Evolutionary conservation across 352 stramenopile genomes (phyloP), one percentile per base, ranked within the genome.

Genomic region (Globisporangium paddicum): DNA sequence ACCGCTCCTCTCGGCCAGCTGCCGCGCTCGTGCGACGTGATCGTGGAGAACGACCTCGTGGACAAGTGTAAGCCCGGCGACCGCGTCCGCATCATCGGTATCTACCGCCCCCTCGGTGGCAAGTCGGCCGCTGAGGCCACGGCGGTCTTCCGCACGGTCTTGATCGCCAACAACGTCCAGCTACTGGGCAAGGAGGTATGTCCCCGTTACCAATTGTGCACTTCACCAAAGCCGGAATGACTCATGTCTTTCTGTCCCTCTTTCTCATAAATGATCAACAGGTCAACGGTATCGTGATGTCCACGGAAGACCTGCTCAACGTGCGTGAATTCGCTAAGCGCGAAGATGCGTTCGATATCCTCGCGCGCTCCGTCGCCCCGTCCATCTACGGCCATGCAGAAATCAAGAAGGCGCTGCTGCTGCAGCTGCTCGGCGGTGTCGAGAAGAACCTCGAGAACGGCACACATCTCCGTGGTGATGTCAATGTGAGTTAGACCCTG

Each of bases 31-130:
- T 97, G 99, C 14, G 97, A 99, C 53, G 82, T 99, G 34, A 93
- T 99, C 56, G 73, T 99, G 2, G 96, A 99, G 69, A 90, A 99
- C 66, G 98, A 99, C 63, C 81, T 99, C 16, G 98, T 99, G 0
- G 97, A 99, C 78, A 91, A 89, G 58, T 97, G 98, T 58, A 99
- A 99, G 66, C 98, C 98, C 0, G 98, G 98, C 6, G 98, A 99
- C 70, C 85, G 97, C 30, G 89, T 99, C 13, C 87, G 94, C 35
- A 80, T 98, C 35, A 79, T 98, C 34, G 96, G 96, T 9, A 95
- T 98, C 28, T 99, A 98, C 68, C 84, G 96, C 0, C 95, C 97
- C 10, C 74, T 99, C 0, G 86, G 77, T 30, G 77, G 85, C 40
- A 92, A 86, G 58, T 79, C 72, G 30, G 83, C 82, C 14, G 88